Base-by-base conservation (phyloP, 305 asterid species). In the Fraxinus albicans region DNA sequence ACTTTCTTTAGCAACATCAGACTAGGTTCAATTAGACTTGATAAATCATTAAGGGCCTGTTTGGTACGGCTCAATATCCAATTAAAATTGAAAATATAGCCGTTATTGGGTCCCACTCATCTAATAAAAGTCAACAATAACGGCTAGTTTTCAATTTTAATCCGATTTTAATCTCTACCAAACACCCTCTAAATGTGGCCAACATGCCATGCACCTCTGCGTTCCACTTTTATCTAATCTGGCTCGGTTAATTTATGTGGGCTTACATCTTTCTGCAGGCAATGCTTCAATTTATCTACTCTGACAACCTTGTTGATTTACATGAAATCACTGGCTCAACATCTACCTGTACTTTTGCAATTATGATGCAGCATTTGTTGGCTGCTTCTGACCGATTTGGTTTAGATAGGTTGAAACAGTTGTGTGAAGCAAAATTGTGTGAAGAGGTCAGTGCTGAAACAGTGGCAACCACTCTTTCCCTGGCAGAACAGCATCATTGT, bases 361-460 rank as follows among this genome's bases (percentile, higher is more conserved):
- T 87, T 82, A 87, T 95, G 95, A 89, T 92, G 94, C 99, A 95
- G 86, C 97, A 95, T 88, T 89, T 95, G 29, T 88, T 95, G 92
- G 99, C 96, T 85, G 97, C 98, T 87, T 97, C 99, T 29, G 99
- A 95, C 82, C 96, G 96, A 34, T 95, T 91, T 85, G 96, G 96
- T 83, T 90, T 95, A 90, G 97, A 92, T 82, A 91, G 97, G 86
- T 85, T 95, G 97, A 95, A 92, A 85, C 91, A 86, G 84, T 84
- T 95, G 84, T 95, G 99, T 88, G 99, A 94, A 89, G 95, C 94
- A 33, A 92, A 93, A 85, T 82, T 95, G 85, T 93, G 98, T 83
- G 96, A 91, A 86, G 95, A 87, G 73, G 93, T 94, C 79, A 89
- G 83, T 81, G 88, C 89, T 65, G 98, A 95, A 76, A 94, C 98